Conservation (phyloP, 495 filamentous ascomycete species). For the Cercophora sp. region DNA sequence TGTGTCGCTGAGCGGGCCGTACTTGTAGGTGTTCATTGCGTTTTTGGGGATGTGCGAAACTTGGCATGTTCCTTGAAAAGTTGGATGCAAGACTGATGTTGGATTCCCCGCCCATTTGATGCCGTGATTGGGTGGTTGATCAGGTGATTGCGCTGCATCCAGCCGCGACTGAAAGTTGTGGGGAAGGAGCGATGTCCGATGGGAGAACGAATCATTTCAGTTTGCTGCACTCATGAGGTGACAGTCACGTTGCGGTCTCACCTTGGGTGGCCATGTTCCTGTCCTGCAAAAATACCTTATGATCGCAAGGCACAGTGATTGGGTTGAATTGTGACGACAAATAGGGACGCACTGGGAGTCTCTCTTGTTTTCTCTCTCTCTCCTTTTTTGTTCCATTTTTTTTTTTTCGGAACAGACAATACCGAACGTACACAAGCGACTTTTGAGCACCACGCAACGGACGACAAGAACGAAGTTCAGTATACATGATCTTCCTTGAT, state of each 20-base stretch:
- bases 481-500: too few species aligned
- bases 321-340: too few species aligned
- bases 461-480: too few species aligned
- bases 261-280: too few species aligned
- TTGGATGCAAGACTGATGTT: not conserved
- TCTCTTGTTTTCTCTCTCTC: too few species aligned
- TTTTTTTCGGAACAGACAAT: too few species aligned
- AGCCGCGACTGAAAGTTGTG: not conserved
- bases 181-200: not conserved
- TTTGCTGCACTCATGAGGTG: not conserved
- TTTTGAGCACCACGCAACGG: too few species aligned
- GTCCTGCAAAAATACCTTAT: too few species aligned
- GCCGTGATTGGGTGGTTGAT: not conserved
- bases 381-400: too few species aligned
- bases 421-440: too few species aligned
- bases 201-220: not conserved
- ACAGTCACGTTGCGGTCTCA: not conserved
- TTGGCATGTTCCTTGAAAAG: not conserved
- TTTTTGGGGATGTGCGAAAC: not conserved
- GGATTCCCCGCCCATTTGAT: not conserved
- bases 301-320: too few species aligned
- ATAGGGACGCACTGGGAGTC: too few species aligned
- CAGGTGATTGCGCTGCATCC: not conserved
- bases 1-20: not conserved
- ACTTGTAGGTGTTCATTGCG: not conserved